Conservation (phyloP, 116 monocot genomes). For the Dioscorea cayenensis region DNA sequence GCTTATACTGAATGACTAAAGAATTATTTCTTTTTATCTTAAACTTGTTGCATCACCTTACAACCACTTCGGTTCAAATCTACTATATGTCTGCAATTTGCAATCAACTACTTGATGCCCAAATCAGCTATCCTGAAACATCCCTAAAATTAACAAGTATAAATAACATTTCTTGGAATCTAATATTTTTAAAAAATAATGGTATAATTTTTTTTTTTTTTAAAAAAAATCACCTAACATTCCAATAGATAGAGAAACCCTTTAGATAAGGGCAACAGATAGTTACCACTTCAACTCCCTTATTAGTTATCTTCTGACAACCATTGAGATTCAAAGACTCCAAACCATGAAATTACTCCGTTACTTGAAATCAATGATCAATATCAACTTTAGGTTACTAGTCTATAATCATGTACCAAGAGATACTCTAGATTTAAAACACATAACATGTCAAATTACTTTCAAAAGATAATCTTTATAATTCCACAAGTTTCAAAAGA, state of each 20-base stretch:
- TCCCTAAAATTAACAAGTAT: conserved; percentile 2
- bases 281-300: conserved; percentile 73
- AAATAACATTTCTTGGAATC: neutral
- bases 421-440: too few species aligned
- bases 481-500: too few species aligned
- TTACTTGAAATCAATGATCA: conserved; percentile 22
- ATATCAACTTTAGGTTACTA: neutral
- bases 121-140: conserved; percentile 57
- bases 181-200: too few species aligned
- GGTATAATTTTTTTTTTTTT: neutral
- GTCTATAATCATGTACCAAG: neutral
- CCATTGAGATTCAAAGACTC: conserved; percentile 80
- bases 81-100: conserved; percentile 50
- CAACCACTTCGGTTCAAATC: conserved; percentile 89
- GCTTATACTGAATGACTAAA: too few species aligned
- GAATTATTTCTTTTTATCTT: too few species aligned
- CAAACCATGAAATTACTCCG: conserved; percentile 34
- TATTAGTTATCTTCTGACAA: conserved; percentile 86
- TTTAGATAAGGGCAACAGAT: conserved; percentile 55
- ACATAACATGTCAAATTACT: too few species aligned
- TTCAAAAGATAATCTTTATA: too few species aligned
- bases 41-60: conserved; percentile 41
- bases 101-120: conserved; percentile 45
- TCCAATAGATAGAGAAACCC: conserved; percentile 82
- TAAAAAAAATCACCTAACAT: conserved; percentile 54